Evolutionary conservation across 192 early-diverging fungal genomes (phyloP).

Genomic region (Neocallimastix lanati): DNA sequence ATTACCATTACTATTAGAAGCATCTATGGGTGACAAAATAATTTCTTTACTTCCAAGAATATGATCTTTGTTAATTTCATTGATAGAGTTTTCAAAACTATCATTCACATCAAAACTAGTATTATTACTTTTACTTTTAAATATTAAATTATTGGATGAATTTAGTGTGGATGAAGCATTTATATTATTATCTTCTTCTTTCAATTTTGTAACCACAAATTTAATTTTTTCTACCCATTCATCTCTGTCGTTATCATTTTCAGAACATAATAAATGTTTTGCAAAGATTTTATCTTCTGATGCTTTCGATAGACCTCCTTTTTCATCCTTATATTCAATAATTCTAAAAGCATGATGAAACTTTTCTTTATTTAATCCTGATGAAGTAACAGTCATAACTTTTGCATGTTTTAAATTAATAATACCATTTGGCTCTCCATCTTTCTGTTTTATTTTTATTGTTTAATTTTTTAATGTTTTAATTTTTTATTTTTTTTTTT

Average conservation of each 20-base stretch:
- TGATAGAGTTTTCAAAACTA: not conserved
- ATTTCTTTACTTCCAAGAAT: not conserved
- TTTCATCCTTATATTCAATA: not conserved
- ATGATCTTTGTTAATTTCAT: not conserved
- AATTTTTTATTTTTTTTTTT: no score
- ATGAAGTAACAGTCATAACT: not conserved
- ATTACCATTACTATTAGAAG: not conserved
- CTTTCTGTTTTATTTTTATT: not conserved
- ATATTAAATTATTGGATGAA: not conserved
- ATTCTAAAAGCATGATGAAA: not conserved
- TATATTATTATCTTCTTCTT: not conserved
- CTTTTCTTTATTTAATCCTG: not conserved
- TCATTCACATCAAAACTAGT: not conserved
- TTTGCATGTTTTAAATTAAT: not conserved
- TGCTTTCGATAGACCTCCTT: constrained; percentile 1
- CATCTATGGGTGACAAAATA: not conserved
- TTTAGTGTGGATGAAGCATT: not conserved
- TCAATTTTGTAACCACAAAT: not conserved
- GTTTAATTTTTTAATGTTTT: no score
- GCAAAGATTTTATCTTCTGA: constrained; percentile 30
- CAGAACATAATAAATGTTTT: constrained; percentile 70
- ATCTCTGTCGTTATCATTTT: constrained; percentile 74
- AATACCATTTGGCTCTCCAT: not conserved
- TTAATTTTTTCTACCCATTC: constrained; percentile 60
- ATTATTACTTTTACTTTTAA: not conserved